Conservation (phyloP, 768 basidiomycete species). For the Leccinum pellstonianum region DNA sequence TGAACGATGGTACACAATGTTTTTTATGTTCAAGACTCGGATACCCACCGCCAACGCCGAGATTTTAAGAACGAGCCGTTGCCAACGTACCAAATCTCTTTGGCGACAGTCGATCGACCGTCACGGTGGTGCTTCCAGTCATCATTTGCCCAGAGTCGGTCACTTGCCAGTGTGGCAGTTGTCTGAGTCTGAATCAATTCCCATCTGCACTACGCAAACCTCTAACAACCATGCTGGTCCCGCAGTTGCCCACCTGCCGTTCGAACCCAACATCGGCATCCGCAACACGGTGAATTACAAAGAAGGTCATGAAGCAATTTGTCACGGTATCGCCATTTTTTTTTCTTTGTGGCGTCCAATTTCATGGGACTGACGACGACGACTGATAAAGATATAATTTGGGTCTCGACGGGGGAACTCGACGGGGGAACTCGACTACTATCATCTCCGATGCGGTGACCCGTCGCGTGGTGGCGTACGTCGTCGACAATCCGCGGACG, state of each 20-base stretch:
- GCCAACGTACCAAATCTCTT: too few relatives aligned
- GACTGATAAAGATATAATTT: conserved; percentile 69
- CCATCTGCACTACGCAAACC: conserved; percentile 60
- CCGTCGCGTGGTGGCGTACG: conserved; percentile 88
- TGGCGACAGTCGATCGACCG: too few relatives aligned
- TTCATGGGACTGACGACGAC: conserved; percentile 14
- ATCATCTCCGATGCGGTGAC: conserved; percentile 36
- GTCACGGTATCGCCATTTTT: conserved; percentile 47
- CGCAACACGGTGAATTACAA: conserved; percentile 55
- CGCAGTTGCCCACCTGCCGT: conserved; percentile 87
- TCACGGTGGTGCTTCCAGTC: neutral
- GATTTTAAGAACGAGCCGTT: too few relatives aligned
- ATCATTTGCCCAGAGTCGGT: too few relatives aligned
- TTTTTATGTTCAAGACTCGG: too few relatives aligned
- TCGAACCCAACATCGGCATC: conserved; percentile 96
- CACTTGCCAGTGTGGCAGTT: too few relatives aligned
- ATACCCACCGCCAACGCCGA: too few relatives aligned
- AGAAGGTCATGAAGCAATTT: conserved; percentile 44
- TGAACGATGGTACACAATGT: conserved; percentile 31
- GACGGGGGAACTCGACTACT: too few relatives aligned
- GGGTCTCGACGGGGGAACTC: too few relatives aligned
- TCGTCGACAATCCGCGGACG: conserved; percentile 97
- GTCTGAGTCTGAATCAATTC: too few relatives aligned
- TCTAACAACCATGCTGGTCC: conserved; percentile 54
- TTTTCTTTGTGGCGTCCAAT: conserved; percentile 5